A percentile compares a stretch with the other conserved stretches of the same genome.
phyloP scores from a whole-genome alignment of 345 rosid genomes.

The Pistacia vera region DNA sequence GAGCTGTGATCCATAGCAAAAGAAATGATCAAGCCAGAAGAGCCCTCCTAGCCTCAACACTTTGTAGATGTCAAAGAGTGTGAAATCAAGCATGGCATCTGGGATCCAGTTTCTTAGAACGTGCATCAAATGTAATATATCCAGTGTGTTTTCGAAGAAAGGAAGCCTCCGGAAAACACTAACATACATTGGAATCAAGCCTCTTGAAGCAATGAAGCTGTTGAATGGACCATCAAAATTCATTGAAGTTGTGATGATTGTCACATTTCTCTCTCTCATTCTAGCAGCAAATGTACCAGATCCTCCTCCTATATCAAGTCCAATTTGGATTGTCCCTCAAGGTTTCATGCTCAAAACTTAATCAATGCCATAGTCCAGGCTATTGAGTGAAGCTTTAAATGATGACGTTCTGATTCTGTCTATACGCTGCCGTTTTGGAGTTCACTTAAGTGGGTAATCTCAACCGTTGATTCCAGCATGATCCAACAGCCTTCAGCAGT shows the following conservation, averaged over 20 bases:
- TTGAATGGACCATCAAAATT: slow-evolving; percentile 25
- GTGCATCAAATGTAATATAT: not conserved
- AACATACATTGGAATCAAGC: not conserved
- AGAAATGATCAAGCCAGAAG: not conserved
- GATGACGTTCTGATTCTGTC: too few species aligned
- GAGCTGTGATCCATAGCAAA: not conserved
- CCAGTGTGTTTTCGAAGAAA: slow-evolving; percentile 5
- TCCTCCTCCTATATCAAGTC: not conserved
- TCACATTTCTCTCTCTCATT: slow-evolving; percentile 26
- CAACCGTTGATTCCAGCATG: too few species aligned
- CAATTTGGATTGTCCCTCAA: not conserved
- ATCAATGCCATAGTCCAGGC: slow-evolving; percentile 16
- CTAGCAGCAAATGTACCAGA: not conserved
- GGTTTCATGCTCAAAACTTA: not conserved
- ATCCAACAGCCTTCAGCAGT: too few species aligned
- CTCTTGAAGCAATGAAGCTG: not conserved
- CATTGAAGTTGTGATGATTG: slow-evolving; percentile 30
- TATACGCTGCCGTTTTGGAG: too few species aligned
- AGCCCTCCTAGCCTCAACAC: not conserved
- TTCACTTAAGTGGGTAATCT: too few species aligned
- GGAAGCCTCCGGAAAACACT: slow-evolving; percentile 3
- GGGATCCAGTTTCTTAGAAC: not conserved
- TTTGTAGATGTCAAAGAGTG: not conserved
- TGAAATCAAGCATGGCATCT: not conserved
- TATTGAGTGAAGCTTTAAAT: too few species aligned